A percentile compares a stretch with the other conserved stretches of the same genome.
Conservation (phyloP, 345 rosid species). For the Camelina hispida region DNA sequence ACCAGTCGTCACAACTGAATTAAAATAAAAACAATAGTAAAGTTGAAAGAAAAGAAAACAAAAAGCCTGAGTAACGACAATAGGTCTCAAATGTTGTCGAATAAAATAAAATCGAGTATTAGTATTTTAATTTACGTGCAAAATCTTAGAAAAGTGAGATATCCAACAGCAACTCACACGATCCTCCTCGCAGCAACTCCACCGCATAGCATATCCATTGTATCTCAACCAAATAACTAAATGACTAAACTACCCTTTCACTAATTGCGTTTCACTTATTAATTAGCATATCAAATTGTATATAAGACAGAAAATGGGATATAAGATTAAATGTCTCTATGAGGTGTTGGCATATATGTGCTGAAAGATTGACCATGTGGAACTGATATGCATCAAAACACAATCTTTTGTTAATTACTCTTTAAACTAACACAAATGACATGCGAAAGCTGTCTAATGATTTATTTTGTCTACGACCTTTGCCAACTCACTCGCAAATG, state of each 20-base stretch:
- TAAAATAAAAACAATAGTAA: too few relatives aligned
- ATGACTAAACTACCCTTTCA: neutral
- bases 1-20: conserved; percentile 15
- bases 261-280: neutral
- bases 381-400: neutral
- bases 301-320: neutral
- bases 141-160: conserved; percentile 30
- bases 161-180: conserved; percentile 33
- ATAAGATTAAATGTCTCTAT: conserved; percentile 5
- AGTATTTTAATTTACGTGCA: neutral
- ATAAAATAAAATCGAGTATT: neutral
- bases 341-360: conserved; percentile 29
- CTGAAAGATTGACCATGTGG: conserved; percentile 27
- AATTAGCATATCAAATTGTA: neutral
- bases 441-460: conserved; percentile 16
- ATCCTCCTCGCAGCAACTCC: conserved; percentile 32
- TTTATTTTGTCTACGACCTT: neutral
- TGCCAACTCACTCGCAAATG: too few relatives aligned
- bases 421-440: conserved; percentile 23
- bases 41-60: neutral
- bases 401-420: neutral
- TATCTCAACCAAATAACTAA: neutral
- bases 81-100: conserved; percentile 10
- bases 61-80: neutral
- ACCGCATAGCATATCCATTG: conserved; percentile 31